Conservation (phyloP, 2,329 filamentous ascomycete species). For the Colletotrichum endophyticum region DNA sequence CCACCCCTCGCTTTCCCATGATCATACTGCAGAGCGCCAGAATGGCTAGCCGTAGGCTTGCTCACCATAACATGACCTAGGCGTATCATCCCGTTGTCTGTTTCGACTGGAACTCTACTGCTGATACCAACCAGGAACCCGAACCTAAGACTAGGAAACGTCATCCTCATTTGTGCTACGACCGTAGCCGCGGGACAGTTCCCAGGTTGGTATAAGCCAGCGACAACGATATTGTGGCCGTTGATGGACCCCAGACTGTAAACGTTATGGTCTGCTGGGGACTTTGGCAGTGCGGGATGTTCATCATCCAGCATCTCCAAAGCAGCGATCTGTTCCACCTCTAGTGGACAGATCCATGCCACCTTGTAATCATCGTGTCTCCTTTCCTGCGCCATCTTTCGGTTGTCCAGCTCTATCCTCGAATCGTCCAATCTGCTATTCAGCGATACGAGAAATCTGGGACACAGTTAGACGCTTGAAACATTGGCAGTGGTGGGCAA, state of each 20-base stretch:
- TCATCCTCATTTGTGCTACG: constrained; percentile 11
- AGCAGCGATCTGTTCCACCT: background rate
- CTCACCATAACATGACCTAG: background rate
- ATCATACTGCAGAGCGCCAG: background rate
- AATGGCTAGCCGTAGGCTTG: background rate
- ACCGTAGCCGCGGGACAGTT: constrained; percentile 26
- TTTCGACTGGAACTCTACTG: constrained; percentile 22
- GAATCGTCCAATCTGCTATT: background rate
- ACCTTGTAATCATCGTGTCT: background rate
- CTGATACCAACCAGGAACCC: constrained; percentile 29
- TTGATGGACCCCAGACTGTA: constrained; percentile 26
- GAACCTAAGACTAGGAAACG: constrained; percentile 3
- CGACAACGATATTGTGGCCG: constrained; percentile 29
- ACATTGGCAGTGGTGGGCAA: background rate
- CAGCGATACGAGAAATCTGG: background rate
- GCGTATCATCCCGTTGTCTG: background rate
- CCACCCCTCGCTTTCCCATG: background rate
- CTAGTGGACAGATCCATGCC: background rate
- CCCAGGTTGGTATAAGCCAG: constrained; percentile 16
- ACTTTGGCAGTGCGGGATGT: background rate
- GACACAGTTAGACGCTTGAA: background rate
- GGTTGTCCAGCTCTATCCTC: background rate
- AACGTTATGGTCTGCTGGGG: constrained; percentile 24
- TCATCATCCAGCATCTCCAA: background rate
- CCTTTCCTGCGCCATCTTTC: background rate